A percentile compares a stretch with the other conserved stretches of the same genome.
Evolutionary conservation across 176 grass and related monocot genomes (phyloP).

Genomic region (Saccharum officinarum): DNA sequence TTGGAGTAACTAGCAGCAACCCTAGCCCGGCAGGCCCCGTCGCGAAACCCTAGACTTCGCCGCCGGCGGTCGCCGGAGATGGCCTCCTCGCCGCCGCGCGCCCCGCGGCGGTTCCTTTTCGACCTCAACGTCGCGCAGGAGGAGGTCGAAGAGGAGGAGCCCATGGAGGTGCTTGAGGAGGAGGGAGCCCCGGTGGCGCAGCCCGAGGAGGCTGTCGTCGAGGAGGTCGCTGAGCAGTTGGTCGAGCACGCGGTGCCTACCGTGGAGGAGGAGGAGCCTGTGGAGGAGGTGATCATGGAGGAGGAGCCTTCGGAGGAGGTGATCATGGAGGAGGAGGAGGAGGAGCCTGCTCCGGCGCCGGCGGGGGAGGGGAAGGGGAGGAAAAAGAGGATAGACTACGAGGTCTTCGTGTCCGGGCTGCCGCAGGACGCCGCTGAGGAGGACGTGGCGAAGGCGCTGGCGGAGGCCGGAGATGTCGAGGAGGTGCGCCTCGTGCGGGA

Average conservation of each 20-base stretch:
- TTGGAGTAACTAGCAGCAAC: background rate
- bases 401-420: constrained; percentile 49
- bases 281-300: constrained; percentile 23
- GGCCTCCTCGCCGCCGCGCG: constrained; percentile 3
- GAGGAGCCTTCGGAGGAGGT: background rate
- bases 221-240: constrained; percentile 3
- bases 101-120: constrained; percentile 39
- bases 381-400: constrained; percentile 40
- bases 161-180: background rate
- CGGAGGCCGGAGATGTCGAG: constrained; percentile 45
- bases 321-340: background rate
- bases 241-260: background rate
- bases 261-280: background rate
- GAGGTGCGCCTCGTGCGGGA: constrained; percentile 46
- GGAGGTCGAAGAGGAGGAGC: constrained; percentile 28
- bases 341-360: background rate
- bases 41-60: constrained; percentile 50
- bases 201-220: background rate
- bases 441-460: constrained; percentile 39
- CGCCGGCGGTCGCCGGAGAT: constrained; percentile 35
- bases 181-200: background rate
- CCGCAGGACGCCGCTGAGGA: constrained; percentile 43
- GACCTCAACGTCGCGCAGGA: constrained; percentile 59
- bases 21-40: background rate
- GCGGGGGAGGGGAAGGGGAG: background rate